Conservation (phyloP, 2,329 filamentous ascomycete species). For the Colletotrichum spaethianum region DNA sequence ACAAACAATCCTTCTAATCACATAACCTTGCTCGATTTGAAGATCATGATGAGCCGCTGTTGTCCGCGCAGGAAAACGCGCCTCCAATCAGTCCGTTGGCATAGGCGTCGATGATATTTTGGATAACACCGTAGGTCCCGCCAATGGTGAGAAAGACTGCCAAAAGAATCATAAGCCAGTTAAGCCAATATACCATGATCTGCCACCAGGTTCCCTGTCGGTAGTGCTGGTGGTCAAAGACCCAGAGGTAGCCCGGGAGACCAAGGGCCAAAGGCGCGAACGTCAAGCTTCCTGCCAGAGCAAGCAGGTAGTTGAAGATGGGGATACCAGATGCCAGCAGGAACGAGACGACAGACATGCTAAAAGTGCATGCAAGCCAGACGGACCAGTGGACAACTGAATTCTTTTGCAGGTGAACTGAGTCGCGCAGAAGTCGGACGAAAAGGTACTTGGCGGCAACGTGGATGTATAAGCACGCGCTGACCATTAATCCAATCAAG, state of each 20-base stretch:
- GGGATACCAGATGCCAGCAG: constrained; percentile 52
- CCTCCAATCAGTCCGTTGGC: constrained; percentile 59
- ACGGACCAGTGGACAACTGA: constrained; percentile 52
- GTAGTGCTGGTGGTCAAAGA: constrained; percentile 53
- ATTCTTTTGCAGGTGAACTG: constrained; percentile 53
- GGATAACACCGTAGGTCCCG: constrained; percentile 62
- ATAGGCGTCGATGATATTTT: constrained; percentile 67
- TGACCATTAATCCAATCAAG: constrained; percentile 67
- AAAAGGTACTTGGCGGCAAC: constrained; percentile 58
- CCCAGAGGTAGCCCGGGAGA: constrained; percentile 54
- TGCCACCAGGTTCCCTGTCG: constrained; percentile 47
- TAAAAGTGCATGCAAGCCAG: constrained; percentile 53
- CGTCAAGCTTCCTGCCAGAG: constrained; percentile 51
- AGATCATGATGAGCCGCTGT: constrained; percentile 51
- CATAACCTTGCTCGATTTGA: background rate
- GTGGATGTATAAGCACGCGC: constrained; percentile 53
- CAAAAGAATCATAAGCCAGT: constrained; percentile 52
- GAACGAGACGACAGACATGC: constrained; percentile 49
- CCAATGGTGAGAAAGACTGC: constrained; percentile 56
- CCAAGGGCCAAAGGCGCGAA: constrained; percentile 54
- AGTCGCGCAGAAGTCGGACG: constrained; percentile 55
- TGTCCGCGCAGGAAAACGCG: constrained; percentile 65
- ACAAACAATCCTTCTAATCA: background rate
- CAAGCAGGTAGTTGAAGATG: constrained; percentile 53
- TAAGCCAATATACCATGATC: constrained; percentile 50